phyloP scores from a whole-genome alignment of 73 alveolate species.

The Stentor roeselii region DNA sequence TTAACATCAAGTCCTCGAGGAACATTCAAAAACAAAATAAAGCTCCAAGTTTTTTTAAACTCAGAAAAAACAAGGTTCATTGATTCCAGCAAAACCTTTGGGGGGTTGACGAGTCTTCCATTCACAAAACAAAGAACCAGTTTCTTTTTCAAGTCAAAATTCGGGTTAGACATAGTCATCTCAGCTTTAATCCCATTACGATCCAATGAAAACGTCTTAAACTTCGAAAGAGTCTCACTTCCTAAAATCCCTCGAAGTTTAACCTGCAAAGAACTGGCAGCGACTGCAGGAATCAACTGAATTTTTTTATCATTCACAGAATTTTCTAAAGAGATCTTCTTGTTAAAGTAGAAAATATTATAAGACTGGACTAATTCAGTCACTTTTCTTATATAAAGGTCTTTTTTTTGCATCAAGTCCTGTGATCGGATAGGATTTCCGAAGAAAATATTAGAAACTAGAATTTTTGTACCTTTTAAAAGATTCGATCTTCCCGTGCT shows the following conservation, averaged over 20 bases:
- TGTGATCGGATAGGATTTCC: conserved; percentile 69
- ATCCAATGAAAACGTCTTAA: neutral
- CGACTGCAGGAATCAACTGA: neutral
- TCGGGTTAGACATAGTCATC: neutral
- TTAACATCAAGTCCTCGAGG: conserved; percentile 65
- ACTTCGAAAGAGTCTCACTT: neutral
- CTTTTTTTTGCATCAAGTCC: neutral
- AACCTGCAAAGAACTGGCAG: neutral
- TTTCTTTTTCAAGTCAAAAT: neutral
- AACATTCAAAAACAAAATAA: conserved; percentile 63
- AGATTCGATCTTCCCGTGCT: conserved; percentile 32
- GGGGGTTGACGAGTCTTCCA: conserved; percentile 79
- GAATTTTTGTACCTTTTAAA: conserved; percentile 71
- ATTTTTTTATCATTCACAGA: neutral
- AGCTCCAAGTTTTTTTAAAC: conserved; percentile 63
- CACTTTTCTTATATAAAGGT: neutral
- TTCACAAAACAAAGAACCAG: neutral
- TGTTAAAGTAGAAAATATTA: neutral
- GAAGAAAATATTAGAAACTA: conserved; percentile 62
- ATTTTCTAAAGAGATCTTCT: neutral
- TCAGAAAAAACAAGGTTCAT: conserved; percentile 63
- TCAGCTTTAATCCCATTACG: neutral
- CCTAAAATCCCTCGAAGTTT: neutral
- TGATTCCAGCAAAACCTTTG: conserved; percentile 46
- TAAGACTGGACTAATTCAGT: neutral